phyloP scores from a whole-genome alignment of 2,329 filamentous ascomycete genomes.

The Juglanconis sp. region DNA sequence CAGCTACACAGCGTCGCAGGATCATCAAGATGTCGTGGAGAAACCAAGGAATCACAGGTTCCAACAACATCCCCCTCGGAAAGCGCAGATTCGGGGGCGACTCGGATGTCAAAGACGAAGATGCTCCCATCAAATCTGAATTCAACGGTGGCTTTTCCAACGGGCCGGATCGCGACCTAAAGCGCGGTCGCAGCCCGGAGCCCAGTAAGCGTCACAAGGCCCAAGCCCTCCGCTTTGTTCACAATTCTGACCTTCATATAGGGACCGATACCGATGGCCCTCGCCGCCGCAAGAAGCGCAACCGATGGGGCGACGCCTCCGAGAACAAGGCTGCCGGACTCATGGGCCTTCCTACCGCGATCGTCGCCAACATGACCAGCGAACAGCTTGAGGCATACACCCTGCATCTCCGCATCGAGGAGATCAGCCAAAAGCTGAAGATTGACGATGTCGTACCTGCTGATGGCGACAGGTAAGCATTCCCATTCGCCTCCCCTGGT shows the following conservation, averaged over 20 bases:
- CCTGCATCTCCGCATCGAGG: slow-evolving; percentile 92
- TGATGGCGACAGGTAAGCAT: slow-evolving; percentile 85
- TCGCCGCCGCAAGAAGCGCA: slow-evolving; percentile 94
- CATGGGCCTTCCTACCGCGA: slow-evolving; percentile 95
- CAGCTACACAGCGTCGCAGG: slow-evolving; percentile 22
- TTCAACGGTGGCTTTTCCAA: slow-evolving; percentile 23
- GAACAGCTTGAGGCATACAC: slow-evolving; percentile 98
- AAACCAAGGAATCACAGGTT: slow-evolving; percentile 86
- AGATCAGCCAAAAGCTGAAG: slow-evolving; percentile 98
- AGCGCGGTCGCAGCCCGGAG: slow-evolving; percentile 91
- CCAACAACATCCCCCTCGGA: slow-evolving; percentile 95
- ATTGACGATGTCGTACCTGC: slow-evolving; percentile 98
- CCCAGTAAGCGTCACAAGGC: slow-evolving; percentile 55
- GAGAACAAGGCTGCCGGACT: slow-evolving; percentile 98
- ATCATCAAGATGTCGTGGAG: slow-evolving; percentile 58
- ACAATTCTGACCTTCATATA: slow-evolving; percentile 24
- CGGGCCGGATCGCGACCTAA: slow-evolving; percentile 49
- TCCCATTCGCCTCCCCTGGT: neutral
- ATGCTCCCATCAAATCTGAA: slow-evolving; percentile 21
- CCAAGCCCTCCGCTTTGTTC: neutral
- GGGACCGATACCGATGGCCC: slow-evolving; percentile 67
- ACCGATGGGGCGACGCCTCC: slow-evolving; percentile 94
- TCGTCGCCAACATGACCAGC: slow-evolving; percentile 95
- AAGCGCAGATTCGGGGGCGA: slow-evolving; percentile 76
- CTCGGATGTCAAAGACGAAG: slow-evolving; percentile 4